phyloP scores from a whole-genome alignment of 495 filamentous ascomycete species.

The Talaromyces ruber region DNA sequence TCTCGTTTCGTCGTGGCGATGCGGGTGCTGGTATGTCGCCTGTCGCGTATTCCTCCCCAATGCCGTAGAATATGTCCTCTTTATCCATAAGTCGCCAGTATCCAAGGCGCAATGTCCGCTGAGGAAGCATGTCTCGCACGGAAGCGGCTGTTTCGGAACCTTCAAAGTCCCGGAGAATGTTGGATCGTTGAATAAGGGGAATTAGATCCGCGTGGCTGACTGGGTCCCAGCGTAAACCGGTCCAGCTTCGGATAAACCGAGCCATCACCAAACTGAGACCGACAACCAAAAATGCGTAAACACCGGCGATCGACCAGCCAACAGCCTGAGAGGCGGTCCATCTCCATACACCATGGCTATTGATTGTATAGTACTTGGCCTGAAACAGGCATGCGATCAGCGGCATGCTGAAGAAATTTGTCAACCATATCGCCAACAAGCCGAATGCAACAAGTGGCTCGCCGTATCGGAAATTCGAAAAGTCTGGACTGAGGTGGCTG shows the following conservation, averaged over 20 bases:
- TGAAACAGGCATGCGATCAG: conserved; percentile 59
- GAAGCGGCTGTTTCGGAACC: conserved; percentile 45
- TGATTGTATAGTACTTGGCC: conserved; percentile 38
- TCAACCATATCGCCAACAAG: conserved; percentile 52
- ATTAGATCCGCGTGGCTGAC: conserved; percentile 71
- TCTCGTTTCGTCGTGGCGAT: conserved; percentile 10
- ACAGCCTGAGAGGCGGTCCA: conserved; percentile 72
- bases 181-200: conserved; percentile 67
- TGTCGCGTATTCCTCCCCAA: conserved; percentile 41
- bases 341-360: conserved; percentile 46
- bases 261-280: conserved; percentile 46
- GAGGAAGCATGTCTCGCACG: conserved; percentile 35
- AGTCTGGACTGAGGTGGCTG: conserved; percentile 51
- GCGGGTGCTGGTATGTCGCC: not conserved
- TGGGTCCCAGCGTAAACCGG: conserved; percentile 80
- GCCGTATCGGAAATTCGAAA: conserved; percentile 47
- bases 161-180: conserved; percentile 61
- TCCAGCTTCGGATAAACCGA: conserved; percentile 41
- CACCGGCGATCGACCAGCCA: conserved; percentile 66
- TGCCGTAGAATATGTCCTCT: conserved; percentile 52
- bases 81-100: conserved; percentile 68
- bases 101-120: conserved; percentile 58
- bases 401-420: conserved; percentile 53
- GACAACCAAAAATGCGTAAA: conserved; percentile 59
- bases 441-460: conserved; percentile 46